Evolutionary conservation across 805 yeast species (phyloP).

Genomic region (Grigorovia jiainica): DNA sequence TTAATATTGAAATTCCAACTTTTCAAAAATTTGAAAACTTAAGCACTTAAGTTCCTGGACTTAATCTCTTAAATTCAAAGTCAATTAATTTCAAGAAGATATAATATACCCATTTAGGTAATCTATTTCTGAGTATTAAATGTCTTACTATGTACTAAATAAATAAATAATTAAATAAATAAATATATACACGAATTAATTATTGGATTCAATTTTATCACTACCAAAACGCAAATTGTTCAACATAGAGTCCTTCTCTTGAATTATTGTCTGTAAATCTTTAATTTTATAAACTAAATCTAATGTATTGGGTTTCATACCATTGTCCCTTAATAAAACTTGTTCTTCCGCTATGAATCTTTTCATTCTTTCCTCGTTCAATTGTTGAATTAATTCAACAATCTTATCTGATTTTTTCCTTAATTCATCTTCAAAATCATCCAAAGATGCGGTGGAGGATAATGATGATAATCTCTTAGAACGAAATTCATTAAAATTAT

Average conservation of each 20-base stretch:
- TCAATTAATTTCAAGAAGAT: too few species aligned
- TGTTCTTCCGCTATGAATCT: constrained; percentile 67
- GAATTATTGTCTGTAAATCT: constrained; percentile 38
- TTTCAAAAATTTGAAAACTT: too few species aligned
- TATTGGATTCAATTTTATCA: too few species aligned
- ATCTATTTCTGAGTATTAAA: too few species aligned
- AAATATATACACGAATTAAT: too few species aligned
- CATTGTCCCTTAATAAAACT: constrained; percentile 45
- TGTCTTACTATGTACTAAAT: too few species aligned
- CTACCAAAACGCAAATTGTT: constrained; percentile 29
- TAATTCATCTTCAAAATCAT: constrained; percentile 26
- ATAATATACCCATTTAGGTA: too few species aligned
- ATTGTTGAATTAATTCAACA: constrained; percentile 43
- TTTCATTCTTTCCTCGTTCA: constrained; percentile 55
- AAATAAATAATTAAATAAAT: too few species aligned
- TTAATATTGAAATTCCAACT: too few species aligned
- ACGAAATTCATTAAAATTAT: background rate
- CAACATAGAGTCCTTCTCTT: constrained; percentile 42
- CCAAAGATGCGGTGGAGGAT: constrained; percentile 5
- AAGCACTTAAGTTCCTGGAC: too few species aligned
- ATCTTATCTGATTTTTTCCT: constrained; percentile 36
- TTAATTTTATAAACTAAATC: constrained; percentile 50
- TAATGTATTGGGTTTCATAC: constrained; percentile 42
- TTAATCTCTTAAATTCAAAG: too few species aligned
- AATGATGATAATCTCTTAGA: background rate